Evolutionary conservation across 75 land plant species (phyloP).

Genomic region (Selaginella moellendorffii): DNA sequence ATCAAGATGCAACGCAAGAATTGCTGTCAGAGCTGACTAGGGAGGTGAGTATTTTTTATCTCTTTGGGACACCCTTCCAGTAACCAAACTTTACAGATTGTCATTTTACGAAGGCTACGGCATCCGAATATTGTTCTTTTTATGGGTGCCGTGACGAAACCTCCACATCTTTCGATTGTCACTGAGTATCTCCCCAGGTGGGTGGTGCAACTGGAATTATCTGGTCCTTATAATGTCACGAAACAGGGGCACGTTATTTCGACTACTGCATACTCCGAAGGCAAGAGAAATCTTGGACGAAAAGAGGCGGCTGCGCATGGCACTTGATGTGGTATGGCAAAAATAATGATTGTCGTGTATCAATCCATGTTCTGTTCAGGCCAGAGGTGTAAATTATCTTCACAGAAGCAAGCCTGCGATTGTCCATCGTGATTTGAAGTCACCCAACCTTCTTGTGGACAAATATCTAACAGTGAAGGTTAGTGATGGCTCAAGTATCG

Average conservation of each 20-base stretch:
- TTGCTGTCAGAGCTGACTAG: slow-evolving; percentile 49
- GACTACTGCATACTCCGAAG: slow-evolving; percentile 55
- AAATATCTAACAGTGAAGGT: slow-evolving; percentile 47
- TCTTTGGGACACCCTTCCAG: neutral
- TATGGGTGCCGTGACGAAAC: slow-evolving; percentile 87
- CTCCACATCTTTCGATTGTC: slow-evolving; percentile 74
- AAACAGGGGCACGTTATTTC: slow-evolving; percentile 83
- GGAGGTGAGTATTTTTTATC: slow-evolving; percentile 36
- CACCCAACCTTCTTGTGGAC: slow-evolving; percentile 91
- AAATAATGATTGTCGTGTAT: neutral
- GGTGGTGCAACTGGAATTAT: too few species aligned
- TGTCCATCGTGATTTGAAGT: slow-evolving; percentile 84
- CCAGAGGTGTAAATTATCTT: slow-evolving; percentile 93
- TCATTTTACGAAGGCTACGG: slow-evolving; percentile 67
- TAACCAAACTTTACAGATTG: slow-evolving; percentile 34
- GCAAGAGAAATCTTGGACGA: slow-evolving; percentile 58
- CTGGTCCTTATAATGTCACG: too few species aligned
- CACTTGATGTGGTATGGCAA: slow-evolving; percentile 49
- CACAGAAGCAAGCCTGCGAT: slow-evolving; percentile 75
- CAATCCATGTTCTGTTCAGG: slow-evolving; percentile 30
- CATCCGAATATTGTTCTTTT: slow-evolving; percentile 93
- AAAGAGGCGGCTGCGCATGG: slow-evolving; percentile 68
- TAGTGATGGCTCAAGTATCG: slow-evolving; percentile 3
- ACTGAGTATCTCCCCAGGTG: slow-evolving; percentile 89
- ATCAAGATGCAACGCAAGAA: slow-evolving; percentile 67